A percentile compares a stretch with the other conserved stretches of the same genome.
Conservation (phyloP, 1,139 yeast genomes). For the Saccharomyces uvarum region DNA sequence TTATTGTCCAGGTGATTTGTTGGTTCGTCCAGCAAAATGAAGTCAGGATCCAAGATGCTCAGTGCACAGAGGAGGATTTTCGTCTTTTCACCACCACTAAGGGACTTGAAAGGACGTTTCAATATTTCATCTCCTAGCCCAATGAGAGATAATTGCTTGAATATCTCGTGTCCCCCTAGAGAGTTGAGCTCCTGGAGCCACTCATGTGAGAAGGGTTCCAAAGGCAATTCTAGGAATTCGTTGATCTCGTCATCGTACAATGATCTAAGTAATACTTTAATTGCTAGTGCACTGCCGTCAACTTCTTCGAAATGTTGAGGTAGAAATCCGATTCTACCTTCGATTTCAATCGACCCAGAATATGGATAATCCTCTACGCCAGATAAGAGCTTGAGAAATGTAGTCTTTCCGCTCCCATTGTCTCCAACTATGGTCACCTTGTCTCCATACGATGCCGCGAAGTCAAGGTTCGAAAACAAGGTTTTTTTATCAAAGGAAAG, state of each 20-base stretch:
- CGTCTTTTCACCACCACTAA: constrained; percentile 14
- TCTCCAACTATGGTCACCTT: constrained; percentile 14
- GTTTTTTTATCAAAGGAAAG: constrained; percentile 11
- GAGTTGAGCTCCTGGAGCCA: constrained; percentile 14
- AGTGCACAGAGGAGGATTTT: constrained; percentile 13
- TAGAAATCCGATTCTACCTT: constrained; percentile 12
- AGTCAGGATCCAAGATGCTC: constrained; percentile 12
- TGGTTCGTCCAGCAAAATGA: constrained; percentile 14
- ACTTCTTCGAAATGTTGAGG: constrained; percentile 15
- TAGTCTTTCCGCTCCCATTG: constrained; percentile 13
- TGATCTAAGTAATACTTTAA: constrained; percentile 9
- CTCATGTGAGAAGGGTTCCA: constrained; percentile 9
- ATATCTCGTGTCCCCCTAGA: constrained; percentile 14
- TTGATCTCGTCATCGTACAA: constrained; percentile 10
- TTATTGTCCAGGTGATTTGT: constrained; percentile 13
- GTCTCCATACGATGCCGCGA: constrained; percentile 9
- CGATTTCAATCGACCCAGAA: constrained; percentile 12
- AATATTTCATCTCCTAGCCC: constrained; percentile 10
- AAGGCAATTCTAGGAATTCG: constrained; percentile 6
- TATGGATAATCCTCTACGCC: constrained; percentile 10
- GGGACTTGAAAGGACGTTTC: constrained; percentile 11
- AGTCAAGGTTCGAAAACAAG: constrained; percentile 11
- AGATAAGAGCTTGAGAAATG: constrained; percentile 10
- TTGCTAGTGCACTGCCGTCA: constrained; percentile 10
- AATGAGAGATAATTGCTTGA: constrained; percentile 11